A percentile compares a stretch with the other conserved stretches of the same genome.
Evolutionary conservation across 805 yeast genomes (phyloP).

Genomic region (Wickerhamomyces hampshirensis): DNA sequence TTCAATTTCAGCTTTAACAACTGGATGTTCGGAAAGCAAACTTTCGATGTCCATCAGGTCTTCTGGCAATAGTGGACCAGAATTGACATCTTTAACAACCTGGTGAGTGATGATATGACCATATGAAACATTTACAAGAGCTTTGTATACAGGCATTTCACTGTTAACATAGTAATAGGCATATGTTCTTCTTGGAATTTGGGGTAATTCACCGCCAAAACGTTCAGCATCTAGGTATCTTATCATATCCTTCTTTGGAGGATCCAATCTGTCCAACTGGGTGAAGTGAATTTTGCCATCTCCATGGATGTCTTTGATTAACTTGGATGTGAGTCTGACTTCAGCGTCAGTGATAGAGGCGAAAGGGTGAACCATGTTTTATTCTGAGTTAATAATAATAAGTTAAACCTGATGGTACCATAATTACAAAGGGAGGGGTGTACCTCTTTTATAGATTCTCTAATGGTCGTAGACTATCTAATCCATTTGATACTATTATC

Average conservation of each 20-base stretch:
- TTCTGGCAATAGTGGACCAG: conserved; percentile 70
- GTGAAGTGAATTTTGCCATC: conserved; percentile 56
- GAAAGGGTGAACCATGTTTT: conserved; percentile 43
- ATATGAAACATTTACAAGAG: conserved; percentile 60
- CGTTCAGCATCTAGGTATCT: conserved; percentile 65
- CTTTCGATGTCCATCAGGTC: conserved; percentile 54
- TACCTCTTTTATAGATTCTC: too few relatives aligned
- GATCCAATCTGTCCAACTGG: conserved; percentile 67
- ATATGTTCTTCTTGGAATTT: conserved; percentile 64
- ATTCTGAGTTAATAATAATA: too few relatives aligned
- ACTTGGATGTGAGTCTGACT: conserved; percentile 50
- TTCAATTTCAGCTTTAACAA: conserved; percentile 57
- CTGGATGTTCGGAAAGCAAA: conserved; percentile 47
- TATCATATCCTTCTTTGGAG: conserved; percentile 71
- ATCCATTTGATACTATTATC: too few relatives aligned
- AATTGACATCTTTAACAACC: conserved; percentile 52
- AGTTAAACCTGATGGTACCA: background rate
- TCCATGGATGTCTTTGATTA: conserved; percentile 54
- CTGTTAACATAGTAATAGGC: conserved; percentile 59
- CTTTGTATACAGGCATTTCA: conserved; percentile 55
- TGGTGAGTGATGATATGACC: conserved; percentile 57
- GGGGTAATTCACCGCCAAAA: conserved; percentile 44
- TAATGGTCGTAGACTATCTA: too few relatives aligned
- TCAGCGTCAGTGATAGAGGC: conserved; percentile 57
- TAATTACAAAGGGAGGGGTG: too few relatives aligned